These are phyloP conservation scores for Xylariaceae sp. DNA, from an alignment of 2,329 filamentous ascomycete species.

Conservation along the genomic window DNA sequence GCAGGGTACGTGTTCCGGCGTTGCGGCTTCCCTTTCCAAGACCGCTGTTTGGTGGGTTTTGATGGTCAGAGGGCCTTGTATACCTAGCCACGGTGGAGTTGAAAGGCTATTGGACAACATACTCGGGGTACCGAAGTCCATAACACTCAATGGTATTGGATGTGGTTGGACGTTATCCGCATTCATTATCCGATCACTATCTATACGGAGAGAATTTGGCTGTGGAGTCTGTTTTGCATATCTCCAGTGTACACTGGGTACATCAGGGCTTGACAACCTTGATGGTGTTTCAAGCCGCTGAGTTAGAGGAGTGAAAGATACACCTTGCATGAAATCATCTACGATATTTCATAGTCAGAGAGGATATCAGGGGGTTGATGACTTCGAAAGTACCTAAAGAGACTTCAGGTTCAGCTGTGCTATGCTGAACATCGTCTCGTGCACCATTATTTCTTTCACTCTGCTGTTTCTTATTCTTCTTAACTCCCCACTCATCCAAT, in stretches of 20 bases:
- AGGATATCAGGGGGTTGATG: not conserved
- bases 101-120: not conserved
- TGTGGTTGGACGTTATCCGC: not conserved
- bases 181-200: not conserved
- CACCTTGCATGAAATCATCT: not conserved
- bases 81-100: not conserved
- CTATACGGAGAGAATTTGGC: not conserved
- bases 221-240: no score
- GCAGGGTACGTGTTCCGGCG: not conserved
- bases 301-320: not conserved
- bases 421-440: not conserved
- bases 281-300: not conserved
- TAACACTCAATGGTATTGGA: not conserved
- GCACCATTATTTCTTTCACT: not conserved
- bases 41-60: not conserved
- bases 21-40: not conserved
- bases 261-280: not conserved
- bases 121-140: not conserved
- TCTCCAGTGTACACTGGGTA: not conserved
- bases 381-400: not conserved
- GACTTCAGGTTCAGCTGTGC: not conserved
- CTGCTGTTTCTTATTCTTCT: slow-evolving; percentile 2
- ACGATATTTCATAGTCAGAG: not conserved
- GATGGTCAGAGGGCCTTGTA: not conserved
- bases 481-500: slow-evolving; percentile 6